Base-by-base conservation (phyloP, 2,329 filamentous ascomycete species). In the Neonectria sp. region DNA sequence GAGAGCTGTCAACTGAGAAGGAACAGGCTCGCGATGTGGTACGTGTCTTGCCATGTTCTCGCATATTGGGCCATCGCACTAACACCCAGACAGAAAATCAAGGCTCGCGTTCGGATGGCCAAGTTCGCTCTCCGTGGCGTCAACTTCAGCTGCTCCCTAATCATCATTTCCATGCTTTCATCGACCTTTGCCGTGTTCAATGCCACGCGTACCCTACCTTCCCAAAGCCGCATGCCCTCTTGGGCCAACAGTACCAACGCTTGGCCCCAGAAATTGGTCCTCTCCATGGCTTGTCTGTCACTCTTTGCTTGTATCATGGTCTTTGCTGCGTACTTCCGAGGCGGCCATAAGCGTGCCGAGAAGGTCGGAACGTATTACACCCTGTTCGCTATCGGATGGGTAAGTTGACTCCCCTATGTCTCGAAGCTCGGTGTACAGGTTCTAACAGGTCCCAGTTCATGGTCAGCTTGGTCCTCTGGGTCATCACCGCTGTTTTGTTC, bases 281-380 rank as follows among this genome's bases (percentile, higher is more conserved):
- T 99, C 31, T 84, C 84, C 69, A 92, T 97, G 78, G 87, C 96
- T 31, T 93, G 91, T 74, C 82, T 98, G 63, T 98, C 95, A 7
- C 89, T 99, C 11, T 75, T 90, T 63, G 90, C 95, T 74, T 97
- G 93, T 73, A 81, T 98, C 55, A 77, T 91, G 63, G 92, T 99
- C 72, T 93, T 99, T 77, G 87, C 91, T 76, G 93, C 91, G 17
- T 98, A 98, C 85, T 97, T 90, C 85, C 91, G 92, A 79, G 94
- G 95, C 62, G 96, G 96, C 2, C 95, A 98, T 82, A 86, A 86
- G 74, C 89, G 94, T 73, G 96, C 96, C 13, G 95, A 98, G 82
- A 98, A 98, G 82, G 92, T 96, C 27, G 93, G 93, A 58, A 91
- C 97, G 55, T 99, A 98, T 86, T 98, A 98, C 84, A 97, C 95